These are phyloP conservation scores for Polytrichum formosum DNA, from an alignment of 225 moss, liverwort and hornwort species.

Conservation along the genomic window DNA sequence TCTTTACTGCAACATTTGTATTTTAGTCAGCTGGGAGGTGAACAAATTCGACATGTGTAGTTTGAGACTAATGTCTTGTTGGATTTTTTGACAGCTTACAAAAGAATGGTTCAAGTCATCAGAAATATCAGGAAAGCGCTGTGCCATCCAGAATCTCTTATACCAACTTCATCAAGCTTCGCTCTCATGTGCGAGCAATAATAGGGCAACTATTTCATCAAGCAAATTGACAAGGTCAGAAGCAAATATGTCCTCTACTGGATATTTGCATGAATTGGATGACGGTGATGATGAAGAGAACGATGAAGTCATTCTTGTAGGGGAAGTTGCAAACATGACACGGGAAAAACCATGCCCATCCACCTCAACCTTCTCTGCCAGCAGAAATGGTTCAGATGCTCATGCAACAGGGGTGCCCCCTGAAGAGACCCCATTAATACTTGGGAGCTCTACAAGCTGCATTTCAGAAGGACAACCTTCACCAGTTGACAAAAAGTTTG, in stretches of 20 bases:
- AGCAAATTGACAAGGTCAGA: slow-evolving; percentile 5
- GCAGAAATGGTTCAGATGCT: neutral
- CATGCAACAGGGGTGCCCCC: neutral
- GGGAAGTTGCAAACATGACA: slow-evolving; percentile 19
- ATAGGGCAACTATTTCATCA: neutral
- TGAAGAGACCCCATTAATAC: neutral
- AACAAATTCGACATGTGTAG: neutral
- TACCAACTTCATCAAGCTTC: slow-evolving; percentile 20
- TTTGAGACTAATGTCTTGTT: slow-evolving; percentile 6
- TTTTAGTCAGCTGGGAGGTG: neutral
- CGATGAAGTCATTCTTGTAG: slow-evolving; percentile 13
- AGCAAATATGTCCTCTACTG: neutral
- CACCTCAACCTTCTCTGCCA: neutral
- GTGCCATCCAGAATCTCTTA: slow-evolving; percentile 21
- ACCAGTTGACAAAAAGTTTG: neutral
- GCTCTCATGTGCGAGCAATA: slow-evolving; percentile 10
- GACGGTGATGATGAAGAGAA: slow-evolving; percentile 10
- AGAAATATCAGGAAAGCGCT: slow-evolving; percentile 34
- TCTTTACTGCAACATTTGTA: too few relatives aligned
- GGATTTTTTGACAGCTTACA: slow-evolving; percentile 29
- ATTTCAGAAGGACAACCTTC: neutral
- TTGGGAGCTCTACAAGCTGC: neutral
- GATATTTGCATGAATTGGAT: slow-evolving; percentile 8
- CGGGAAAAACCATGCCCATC: slow-evolving; percentile 1
- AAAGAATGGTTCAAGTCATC: slow-evolving; percentile 33